Conservation (phyloP, 192 early-diverging fungal species). For the Coemansia asiatica region DNA sequence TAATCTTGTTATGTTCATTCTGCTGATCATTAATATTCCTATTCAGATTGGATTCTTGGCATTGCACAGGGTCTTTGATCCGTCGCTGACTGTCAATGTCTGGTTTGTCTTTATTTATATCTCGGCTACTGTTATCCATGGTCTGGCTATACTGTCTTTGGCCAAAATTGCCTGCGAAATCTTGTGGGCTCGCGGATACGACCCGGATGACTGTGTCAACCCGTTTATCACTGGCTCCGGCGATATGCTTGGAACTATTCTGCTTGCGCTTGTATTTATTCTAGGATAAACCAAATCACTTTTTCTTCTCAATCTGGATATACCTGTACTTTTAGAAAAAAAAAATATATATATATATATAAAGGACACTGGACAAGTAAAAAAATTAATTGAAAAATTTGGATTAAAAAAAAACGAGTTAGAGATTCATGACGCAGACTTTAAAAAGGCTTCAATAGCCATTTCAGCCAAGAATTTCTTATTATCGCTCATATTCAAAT, state of each 20-base stretch:
- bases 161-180: slow-evolving; percentile 58
- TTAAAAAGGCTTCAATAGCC: neutral
- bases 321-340: no score
- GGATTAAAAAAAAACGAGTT: no score
- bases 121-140: slow-evolving; percentile 59
- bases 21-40: slow-evolving; percentile 70
- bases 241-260: slow-evolving; percentile 67
- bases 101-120: slow-evolving; percentile 59
- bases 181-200: slow-evolving; percentile 71
- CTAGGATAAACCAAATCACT: slow-evolving; percentile 3
- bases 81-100: slow-evolving; percentile 45
- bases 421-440: no score
- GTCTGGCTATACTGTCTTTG: slow-evolving; percentile 58
- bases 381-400: no score
- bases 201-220: slow-evolving; percentile 71
- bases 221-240: slow-evolving; percentile 64
- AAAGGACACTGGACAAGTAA: no score
- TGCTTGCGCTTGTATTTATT: slow-evolving; percentile 57
- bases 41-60: slow-evolving; percentile 64
- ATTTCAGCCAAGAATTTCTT: neutral
- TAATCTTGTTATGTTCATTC: slow-evolving; percentile 56
- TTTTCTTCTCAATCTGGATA: neutral
- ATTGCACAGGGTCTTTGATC: slow-evolving; percentile 52
- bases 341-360: no score
- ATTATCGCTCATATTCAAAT: neutral